A percentile compares a stretch with the other conserved stretches of the same genome.
Conservation (phyloP, 163 green algal genomes). For the Volvox carteri region DNA sequence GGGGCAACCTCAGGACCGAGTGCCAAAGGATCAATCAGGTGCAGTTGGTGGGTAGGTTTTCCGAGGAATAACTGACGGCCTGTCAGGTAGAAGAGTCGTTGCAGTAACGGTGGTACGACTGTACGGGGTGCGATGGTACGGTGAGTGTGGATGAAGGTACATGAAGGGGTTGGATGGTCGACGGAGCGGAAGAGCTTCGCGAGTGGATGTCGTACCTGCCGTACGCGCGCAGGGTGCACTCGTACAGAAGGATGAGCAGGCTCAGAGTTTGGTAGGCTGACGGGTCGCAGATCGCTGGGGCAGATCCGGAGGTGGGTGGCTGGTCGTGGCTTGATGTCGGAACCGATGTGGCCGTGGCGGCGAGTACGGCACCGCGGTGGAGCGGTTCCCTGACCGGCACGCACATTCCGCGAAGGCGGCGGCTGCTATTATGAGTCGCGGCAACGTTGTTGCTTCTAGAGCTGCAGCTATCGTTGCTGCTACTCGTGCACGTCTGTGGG, state of each 20-base stretch:
- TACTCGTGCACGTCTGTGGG: not conserved
- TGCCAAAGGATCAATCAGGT: too few relatives aligned
- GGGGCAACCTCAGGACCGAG: too few relatives aligned
- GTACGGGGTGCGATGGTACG: too few relatives aligned
- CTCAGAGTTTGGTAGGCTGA: conserved; percentile 49
- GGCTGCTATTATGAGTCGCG: not conserved
- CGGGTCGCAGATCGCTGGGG: not conserved
- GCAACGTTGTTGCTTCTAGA: not conserved
- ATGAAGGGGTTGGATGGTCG: too few relatives aligned
- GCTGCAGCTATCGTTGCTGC: not conserved
- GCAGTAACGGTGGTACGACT: too few relatives aligned
- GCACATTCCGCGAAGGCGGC: not conserved
- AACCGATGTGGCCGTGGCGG: not conserved
- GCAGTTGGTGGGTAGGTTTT: too few relatives aligned
- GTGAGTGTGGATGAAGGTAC: too few relatives aligned
- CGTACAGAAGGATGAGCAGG: conserved; percentile 49
- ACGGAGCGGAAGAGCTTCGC: too few relatives aligned
- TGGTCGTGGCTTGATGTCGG: not conserved
- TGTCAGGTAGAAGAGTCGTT: too few relatives aligned
- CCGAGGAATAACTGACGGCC: too few relatives aligned
- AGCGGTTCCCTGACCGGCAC: not conserved
- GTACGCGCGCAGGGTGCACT: conserved; percentile 15
- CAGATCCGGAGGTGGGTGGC: not conserved
- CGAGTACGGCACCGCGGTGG: not conserved
- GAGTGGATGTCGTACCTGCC: conserved; percentile 28